Evolutionary conservation across 2,329 filamentous ascomycete genomes (phyloP).

Genomic region (Alternaria arborescens): DNA sequence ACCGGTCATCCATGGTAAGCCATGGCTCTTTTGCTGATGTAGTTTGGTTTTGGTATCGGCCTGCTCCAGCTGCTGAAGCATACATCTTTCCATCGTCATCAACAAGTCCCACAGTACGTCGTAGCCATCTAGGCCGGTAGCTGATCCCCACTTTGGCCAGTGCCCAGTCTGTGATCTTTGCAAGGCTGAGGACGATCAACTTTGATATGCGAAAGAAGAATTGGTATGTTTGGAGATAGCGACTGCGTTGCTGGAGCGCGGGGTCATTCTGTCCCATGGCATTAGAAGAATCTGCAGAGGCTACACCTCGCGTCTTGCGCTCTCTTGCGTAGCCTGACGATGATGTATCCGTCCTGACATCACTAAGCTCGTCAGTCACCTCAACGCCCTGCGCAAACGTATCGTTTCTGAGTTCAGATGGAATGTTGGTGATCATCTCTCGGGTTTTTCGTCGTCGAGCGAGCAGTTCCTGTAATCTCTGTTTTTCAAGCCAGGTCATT

Average conservation of each 20-base stretch:
- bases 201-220: slow-evolving; percentile 79
- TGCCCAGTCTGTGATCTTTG: slow-evolving; percentile 62
- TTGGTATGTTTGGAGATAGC: slow-evolving; percentile 79
- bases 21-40: slow-evolving; percentile 29
- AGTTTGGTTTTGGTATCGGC: slow-evolving; percentile 1
- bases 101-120: slow-evolving; percentile 56
- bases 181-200: slow-evolving; percentile 67
- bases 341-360: slow-evolving; percentile 38
- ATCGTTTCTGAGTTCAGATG: slow-evolving; percentile 54
- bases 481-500: slow-evolving; percentile 92
- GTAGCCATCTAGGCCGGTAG: slow-evolving; percentile 70
- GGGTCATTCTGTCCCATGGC: slow-evolving; percentile 62
- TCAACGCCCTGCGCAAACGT: slow-evolving; percentile 49
- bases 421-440: slow-evolving; percentile 49
- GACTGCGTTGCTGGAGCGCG: slow-evolving; percentile 77
- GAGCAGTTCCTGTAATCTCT: slow-evolving; percentile 80
- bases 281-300: slow-evolving; percentile 32
- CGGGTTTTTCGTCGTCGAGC: slow-evolving; percentile 52
- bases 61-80: slow-evolving; percentile 9
- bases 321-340: slow-evolving; percentile 71
- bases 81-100: slow-evolving; percentile 35
- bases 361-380: slow-evolving; percentile 47
- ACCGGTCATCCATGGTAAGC: slow-evolving; percentile 38
- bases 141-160: slow-evolving; percentile 69
- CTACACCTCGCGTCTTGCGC: slow-evolving; percentile 64